Conservation (phyloP, 2,329 filamentous ascomycete species). For the Sporothrix protearum region DNA sequence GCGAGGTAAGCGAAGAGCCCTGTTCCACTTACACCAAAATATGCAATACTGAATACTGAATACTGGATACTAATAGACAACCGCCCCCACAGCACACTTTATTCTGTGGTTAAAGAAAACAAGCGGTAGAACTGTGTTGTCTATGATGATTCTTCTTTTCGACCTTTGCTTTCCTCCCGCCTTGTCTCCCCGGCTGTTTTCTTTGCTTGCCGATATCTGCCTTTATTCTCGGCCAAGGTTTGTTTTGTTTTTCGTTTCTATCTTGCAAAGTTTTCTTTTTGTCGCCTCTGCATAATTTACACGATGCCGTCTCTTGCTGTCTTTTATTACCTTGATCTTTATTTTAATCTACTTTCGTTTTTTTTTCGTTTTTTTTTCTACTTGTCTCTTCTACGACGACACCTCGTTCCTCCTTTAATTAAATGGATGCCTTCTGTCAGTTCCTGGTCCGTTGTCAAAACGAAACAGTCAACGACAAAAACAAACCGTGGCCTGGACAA, state of each 20-base stretch:
- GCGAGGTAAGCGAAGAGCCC: not conserved
- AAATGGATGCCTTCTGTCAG: not conserved
- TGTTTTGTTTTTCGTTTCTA: not conserved
- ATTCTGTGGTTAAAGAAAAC: constrained; percentile 5
- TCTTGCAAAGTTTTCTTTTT: not conserved
- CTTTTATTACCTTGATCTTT: not conserved
- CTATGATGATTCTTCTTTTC: not conserved
- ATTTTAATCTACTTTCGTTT: not conserved
- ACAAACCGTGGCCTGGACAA: not conserved
- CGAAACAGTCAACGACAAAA: constrained; percentile 7
- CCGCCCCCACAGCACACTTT: not conserved
- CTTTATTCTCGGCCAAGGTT: not conserved
- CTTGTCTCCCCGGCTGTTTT: not conserved
- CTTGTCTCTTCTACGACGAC: constrained; percentile 5
- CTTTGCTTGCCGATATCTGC: not conserved
- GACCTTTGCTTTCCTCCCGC: not conserved
- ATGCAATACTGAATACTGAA: not conserved
- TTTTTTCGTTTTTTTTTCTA: not conserved
- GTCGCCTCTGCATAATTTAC: constrained; percentile 1
- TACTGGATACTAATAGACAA: not conserved
- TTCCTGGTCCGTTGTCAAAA: constrained; percentile 2
- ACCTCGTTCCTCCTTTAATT: not conserved
- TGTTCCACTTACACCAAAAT: not conserved
- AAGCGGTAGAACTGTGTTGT: not conserved
- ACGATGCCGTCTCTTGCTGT: not conserved